Base-by-base conservation (phyloP, 2,329 filamentous ascomycete species). In the Fusarium guadeloupense region DNA sequence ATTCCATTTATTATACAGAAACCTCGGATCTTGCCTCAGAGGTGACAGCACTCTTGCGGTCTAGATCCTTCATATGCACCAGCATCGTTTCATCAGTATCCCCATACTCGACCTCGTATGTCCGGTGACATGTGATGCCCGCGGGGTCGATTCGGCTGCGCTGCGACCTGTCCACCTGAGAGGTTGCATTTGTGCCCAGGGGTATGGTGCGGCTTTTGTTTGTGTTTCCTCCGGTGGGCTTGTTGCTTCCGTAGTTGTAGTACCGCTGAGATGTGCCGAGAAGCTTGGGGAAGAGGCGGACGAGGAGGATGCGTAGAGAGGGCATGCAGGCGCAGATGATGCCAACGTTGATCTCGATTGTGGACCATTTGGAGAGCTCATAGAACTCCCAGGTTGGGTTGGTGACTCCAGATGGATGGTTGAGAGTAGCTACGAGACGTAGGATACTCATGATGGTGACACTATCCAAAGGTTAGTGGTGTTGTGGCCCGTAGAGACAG, bases 261-360 rank as follows among this genome's bases (percentile, higher is more conserved):
- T 72, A 72, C 9, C 62, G 54, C n/a, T 71, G 68, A 3, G 73
- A 67, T 14, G 73, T 69, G 10, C 72, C 70, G 8, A 71, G 55
- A 0, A 75, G 13, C 51, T 65, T 69, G 26, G 80, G 80, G 61
- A 81, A 76, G 26, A 80, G 64, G 0, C 72, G 65, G 10, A 76
- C 71, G 3, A 78, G 67, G 0, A 77, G 58, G 6, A 75, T 65
- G 9, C 75, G 69, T 3, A 78, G 48, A 0, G 75, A 69, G 0
- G 77, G 77, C 70, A 79, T 65, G 39, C 76, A 79, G 9, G 72
- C 74, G 53, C 77, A 77, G 9, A 79, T 74, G 12, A 77, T 71
- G 33, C 72, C 76, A 14, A 76, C 70, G 49, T 75, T 75, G 52
- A 76, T 73, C 53, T 79, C 77, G 20, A 79, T 67, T 0, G 68